Conservation (phyloP, 306 rosid species). For the Sechiopsis laciniata region DNA sequence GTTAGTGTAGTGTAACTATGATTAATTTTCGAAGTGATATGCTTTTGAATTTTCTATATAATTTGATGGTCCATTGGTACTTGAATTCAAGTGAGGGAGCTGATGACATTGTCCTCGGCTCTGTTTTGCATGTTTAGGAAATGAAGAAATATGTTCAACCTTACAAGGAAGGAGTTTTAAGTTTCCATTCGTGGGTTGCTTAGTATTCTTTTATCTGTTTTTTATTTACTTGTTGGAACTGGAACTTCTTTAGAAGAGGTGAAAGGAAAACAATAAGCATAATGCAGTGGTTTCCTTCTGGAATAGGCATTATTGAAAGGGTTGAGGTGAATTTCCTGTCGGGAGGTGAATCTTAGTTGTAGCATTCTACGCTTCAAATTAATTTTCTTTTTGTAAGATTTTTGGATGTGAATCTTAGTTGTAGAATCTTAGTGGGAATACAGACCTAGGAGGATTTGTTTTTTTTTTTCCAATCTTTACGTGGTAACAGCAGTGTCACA, state of each 20-base stretch:
- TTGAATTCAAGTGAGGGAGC: not conserved
- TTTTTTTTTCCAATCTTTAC: not conserved
- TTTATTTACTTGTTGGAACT: not conserved
- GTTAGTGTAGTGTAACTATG: not conserved
- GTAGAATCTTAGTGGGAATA: not conserved
- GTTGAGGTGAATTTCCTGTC: not conserved
- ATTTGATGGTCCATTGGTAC: not conserved
- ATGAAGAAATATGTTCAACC: not conserved
- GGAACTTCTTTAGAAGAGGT: not conserved
- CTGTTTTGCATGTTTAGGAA: not conserved
- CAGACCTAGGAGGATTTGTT: not conserved
- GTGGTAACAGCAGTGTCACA: not conserved
- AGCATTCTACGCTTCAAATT: not conserved
- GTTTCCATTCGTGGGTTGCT: not conserved
- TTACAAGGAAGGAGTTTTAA: not conserved
- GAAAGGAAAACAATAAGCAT: not conserved
- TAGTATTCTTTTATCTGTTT: not conserved
- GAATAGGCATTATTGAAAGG: not conserved
- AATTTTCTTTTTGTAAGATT: not conserved
- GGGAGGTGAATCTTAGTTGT: not conserved
- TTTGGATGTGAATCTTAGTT: not conserved
- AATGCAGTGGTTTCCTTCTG: not conserved
- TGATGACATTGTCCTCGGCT: not conserved
- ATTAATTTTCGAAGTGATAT: not conserved
- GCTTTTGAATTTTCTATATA: not conserved